Conservation (phyloP, 352 stramenopile genomes). For the Pythium dissotocum region DNA sequence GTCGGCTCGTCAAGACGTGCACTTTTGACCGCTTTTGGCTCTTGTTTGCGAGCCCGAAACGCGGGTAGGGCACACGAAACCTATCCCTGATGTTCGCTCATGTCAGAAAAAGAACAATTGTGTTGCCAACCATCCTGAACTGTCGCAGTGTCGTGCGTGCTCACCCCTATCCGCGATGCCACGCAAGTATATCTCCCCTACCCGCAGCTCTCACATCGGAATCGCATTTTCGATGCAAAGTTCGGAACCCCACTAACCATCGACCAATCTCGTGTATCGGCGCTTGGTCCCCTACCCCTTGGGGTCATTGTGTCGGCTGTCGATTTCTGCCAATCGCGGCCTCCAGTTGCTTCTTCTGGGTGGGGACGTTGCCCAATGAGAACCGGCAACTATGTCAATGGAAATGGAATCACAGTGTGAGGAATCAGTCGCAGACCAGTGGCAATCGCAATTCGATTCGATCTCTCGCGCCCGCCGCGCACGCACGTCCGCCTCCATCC, state of each 20-base stretch:
- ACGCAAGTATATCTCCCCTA: not conserved
- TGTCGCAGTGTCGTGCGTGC: conserved; percentile 25
- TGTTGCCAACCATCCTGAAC: not conserved
- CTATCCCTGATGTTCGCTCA: not conserved
- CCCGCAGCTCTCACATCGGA: not conserved
- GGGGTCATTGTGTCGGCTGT: not conserved
- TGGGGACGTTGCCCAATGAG: conserved; percentile 18
- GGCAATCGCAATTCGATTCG: not conserved
- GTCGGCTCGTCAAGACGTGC: conserved; percentile 16
- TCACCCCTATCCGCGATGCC: not conserved
- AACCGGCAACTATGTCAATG: conserved; percentile 5
- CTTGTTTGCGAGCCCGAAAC: not conserved
- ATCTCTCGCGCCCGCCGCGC: not conserved
- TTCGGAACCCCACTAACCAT: not conserved
- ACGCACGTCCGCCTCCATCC: conserved; percentile 7
- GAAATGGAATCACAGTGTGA: not conserved
- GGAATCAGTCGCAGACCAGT: not conserved
- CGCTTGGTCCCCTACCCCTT: not conserved
- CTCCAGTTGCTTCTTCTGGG: conserved; percentile 10
- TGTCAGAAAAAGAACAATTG: conserved; percentile 17
- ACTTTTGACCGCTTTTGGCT: not conserved
- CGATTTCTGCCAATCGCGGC: conserved; percentile 24
- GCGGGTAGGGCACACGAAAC: not conserved
- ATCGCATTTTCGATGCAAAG: not conserved
- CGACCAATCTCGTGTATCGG: not conserved